These are phyloP conservation scores for Auriculariales sp. DNA, from an alignment of 768 basidiomycete species.

Conservation along the genomic window DNA sequence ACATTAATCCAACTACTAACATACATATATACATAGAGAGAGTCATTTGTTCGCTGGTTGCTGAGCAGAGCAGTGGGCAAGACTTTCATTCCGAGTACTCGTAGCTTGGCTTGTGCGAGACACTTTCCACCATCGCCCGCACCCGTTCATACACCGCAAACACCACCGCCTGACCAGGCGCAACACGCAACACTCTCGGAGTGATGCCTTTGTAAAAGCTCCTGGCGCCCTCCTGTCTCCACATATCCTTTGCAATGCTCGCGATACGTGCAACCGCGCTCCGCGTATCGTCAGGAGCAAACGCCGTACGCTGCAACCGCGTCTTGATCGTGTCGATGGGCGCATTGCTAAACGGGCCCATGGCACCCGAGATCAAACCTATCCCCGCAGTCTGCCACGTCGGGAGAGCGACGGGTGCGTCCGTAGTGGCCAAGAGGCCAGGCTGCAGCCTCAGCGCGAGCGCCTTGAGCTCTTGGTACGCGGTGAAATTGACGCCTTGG, in stretches of 20 bases:
- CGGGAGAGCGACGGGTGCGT: conserved; percentile 68
- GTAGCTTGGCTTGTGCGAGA: conserved; percentile 37
- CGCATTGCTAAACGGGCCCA: conserved; percentile 97
- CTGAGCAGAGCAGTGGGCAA: too few relatives aligned
- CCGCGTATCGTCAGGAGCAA: conserved; percentile 23
- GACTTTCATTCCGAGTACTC: conserved; percentile 50
- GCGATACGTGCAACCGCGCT: conserved; percentile 59
- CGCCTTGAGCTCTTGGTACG: conserved; percentile 93
- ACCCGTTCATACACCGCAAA: conserved; percentile 96
- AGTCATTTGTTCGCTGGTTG: too few relatives aligned
- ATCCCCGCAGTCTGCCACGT: conserved; percentile 94
- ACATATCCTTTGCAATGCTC: conserved; percentile 83
- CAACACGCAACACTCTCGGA: conserved; percentile 87
- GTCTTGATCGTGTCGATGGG: conserved; percentile 94
- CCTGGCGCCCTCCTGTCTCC: conserved; percentile 69
- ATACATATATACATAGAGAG: too few relatives aligned
- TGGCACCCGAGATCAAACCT: conserved; percentile 90
- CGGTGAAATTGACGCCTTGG: conserved; percentile 97
- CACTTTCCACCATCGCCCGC: conserved; percentile 53
- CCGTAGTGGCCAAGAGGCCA: too few relatives aligned
- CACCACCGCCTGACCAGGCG: conserved; percentile 92
- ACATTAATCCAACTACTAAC: too few relatives aligned
- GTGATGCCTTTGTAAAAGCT: conserved; percentile 99
- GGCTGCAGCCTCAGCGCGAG: conserved; percentile 67
- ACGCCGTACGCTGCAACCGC: conserved; percentile 31